Percentiles rank a stretch among this genome's conserved stretches.
Conservation (phyloP, 805 yeast genomes). For the Nakazawaea ishiwadae region DNA sequence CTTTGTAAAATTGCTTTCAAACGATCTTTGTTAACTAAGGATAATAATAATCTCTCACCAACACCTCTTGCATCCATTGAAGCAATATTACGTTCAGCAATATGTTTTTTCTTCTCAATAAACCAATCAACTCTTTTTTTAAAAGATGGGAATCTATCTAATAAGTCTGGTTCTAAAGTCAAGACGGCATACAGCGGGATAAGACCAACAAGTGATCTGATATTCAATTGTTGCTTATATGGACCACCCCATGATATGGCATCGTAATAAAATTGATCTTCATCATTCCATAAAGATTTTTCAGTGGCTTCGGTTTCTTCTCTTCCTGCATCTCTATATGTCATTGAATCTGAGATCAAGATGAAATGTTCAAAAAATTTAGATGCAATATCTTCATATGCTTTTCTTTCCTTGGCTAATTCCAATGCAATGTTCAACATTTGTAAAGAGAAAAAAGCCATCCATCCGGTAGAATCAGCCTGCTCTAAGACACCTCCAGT, state of each 20-base stretch:
- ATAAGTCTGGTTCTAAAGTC: slow-evolving; percentile 80
- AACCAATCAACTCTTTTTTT: slow-evolving; percentile 84
- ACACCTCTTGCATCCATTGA: slow-evolving; percentile 74
- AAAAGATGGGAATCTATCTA: slow-evolving; percentile 76
- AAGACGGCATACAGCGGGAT: slow-evolving; percentile 88
- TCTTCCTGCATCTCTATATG: slow-evolving; percentile 47
- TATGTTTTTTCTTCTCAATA: slow-evolving; percentile 57
- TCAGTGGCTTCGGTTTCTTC: slow-evolving; percentile 40
- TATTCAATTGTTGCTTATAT: slow-evolving; percentile 66
- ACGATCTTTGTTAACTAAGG: slow-evolving; percentile 79
- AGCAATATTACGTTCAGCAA: slow-evolving; percentile 81
- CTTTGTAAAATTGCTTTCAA: slow-evolving; percentile 67
- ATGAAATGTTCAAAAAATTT: slow-evolving; percentile 92
- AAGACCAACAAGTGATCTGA: slow-evolving; percentile 84
- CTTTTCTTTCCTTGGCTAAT: slow-evolving; percentile 77
- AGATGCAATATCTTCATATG: slow-evolving; percentile 90
- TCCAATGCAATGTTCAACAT: slow-evolving; percentile 93
- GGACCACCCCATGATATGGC: slow-evolving; percentile 80
- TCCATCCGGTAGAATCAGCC: slow-evolving; percentile 97
- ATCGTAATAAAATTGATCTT: slow-evolving; percentile 85
- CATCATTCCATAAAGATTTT: slow-evolving; percentile 83
- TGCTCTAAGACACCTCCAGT: slow-evolving; percentile 89
- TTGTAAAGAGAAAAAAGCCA: slow-evolving; percentile 87
- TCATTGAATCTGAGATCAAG: slow-evolving; percentile 91
- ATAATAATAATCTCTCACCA: slow-evolving; percentile 74